Evolutionary conservation across 225 moss, liverwort and hornwort genomes (phyloP), one percentile per base, ranked within the genome.

Genomic region (Polytrichum commune): DNA sequence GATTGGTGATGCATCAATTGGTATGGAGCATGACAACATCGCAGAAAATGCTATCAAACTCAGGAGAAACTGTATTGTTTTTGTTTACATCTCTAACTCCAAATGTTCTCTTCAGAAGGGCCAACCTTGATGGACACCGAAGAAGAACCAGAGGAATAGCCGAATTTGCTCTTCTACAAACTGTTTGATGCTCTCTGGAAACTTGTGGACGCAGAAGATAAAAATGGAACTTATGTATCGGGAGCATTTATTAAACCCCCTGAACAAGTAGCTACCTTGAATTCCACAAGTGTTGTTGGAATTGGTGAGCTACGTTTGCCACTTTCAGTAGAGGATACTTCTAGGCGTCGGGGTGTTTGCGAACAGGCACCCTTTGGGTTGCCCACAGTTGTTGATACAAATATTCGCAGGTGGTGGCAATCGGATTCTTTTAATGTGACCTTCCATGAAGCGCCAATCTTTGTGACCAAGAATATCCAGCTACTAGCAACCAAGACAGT

Each of bases 261-360:
- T 53, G 29, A 8, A 7, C 61, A 68, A 10, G 68, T 67, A 27
- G 8, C 32, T 32, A 38, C 74, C 53, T 53, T 67, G 23, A 30
- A 53, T 28, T 74, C 74, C 46, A 18, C 73, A 54, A 4, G 33
- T 63, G 78, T 78, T 56, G 66, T 68, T 29, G 74, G 74, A 27
- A 32, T 54, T 20, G 68, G 77, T 19, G 72, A 68, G 54, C 5
- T 78, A 19, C 67, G 8, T 19, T 55, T 78, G 2, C 78, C 78
- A 19, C 19, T 69, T 29, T n/a, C 78, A 18, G 23, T 23, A 5
- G 68, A 74, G 6, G 74, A 74, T 62, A 24, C 25, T 57, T 54
- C n/a, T 10, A 69, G 33, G 23, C 74, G 74, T n/a, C 74, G 67
- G n/a, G 29, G 35, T 26, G 73, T 78, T 60, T 74, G 72, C 30